These are phyloP conservation scores for Triglochin maritima DNA, from an alignment of 106 monocot genomes.

Conservation along the genomic window DNA sequence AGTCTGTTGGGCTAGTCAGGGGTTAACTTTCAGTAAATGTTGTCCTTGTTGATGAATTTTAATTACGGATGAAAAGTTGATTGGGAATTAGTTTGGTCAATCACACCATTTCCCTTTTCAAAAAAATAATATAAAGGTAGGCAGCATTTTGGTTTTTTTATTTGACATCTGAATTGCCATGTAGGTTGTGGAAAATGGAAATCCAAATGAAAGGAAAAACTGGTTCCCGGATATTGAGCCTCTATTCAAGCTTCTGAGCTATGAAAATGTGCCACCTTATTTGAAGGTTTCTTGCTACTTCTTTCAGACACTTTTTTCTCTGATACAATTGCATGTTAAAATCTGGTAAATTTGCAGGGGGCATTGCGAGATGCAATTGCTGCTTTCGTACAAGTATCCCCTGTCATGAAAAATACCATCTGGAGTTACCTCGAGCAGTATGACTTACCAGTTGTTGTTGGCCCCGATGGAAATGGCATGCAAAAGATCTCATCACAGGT, in stretches of 20 bases:
- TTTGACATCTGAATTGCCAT: neutral
- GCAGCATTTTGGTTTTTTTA: too few species aligned
- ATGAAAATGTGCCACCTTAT: conserved; percentile 92
- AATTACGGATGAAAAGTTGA: too few species aligned
- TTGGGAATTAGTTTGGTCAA: too few species aligned
- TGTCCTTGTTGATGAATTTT: too few species aligned
- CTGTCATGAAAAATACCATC: conserved; percentile 61
- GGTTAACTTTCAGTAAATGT: too few species aligned
- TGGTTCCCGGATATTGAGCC: conserved; percentile 98
- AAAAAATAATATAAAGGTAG: too few species aligned
- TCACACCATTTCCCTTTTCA: too few species aligned
- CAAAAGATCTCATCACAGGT: conserved; percentile 56
- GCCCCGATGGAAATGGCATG: conserved; percentile 22
- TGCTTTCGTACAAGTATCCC: conserved; percentile 71
- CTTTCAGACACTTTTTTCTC: neutral
- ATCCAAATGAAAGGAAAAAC: conserved; percentile 68
- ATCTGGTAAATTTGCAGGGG: conserved; percentile 40
- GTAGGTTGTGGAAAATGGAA: conserved; percentile 97
- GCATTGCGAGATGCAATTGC: conserved; percentile 72
- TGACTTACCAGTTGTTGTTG: conserved; percentile 88
- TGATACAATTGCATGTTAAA: neutral
- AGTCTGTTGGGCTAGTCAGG: too few species aligned
- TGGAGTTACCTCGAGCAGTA: conserved; percentile 95
- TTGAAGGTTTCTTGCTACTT: conserved; percentile 53
- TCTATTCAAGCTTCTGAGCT: conserved; percentile 87